Evolutionary conservation across 2,329 filamentous ascomycete species (phyloP), one percentile per base, ranked within the genome.

Genomic region (Diaporthe vaccinii): DNA sequence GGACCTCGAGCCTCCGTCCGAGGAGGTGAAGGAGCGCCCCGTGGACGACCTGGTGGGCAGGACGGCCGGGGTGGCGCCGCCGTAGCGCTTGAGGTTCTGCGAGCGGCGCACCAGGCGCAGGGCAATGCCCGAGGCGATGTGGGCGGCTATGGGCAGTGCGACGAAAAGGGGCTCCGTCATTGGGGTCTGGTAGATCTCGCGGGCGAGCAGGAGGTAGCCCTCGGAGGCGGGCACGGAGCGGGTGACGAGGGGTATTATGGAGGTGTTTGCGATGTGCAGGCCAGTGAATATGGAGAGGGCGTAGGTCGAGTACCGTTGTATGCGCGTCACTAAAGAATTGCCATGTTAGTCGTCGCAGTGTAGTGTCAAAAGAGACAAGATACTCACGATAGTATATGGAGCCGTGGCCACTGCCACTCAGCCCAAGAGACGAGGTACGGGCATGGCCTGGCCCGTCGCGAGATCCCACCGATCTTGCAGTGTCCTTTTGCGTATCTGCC

Each of bases 261-360:
- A 94, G 46, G 95, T 96, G 80, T 96, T 98, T 80, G 92, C 89
- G 77, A 97, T 87, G 85, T 98, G 95, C 74, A 97, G 88, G 41
- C 91, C 88, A 46, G 93, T 89, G 85, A 96, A 98, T 78, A 94
- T 86, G 77, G 91, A 91, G 81, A 95, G 96, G 78, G 94, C 91
- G 86, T 98, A 97, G 78, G 94, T 95, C 1, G 95, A 97, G 87
- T 98, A 98, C 83, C 92, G 93, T 84, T 98, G 97, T 49, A 97
- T 88, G 65, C 94, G 91, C 7, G 89, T 89, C 72, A 97, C 93
- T 76, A 55, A 1, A 44, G 10, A 36, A 39, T 72, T 14, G 41
- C 25, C 31, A 28, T 41, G 14, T 71, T 34, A 41, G 22, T 28
- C 65, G 22, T 28, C 44, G 3, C 10, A 36, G 9, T 15, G 20